Conservation (phyloP, 2,329 filamentous ascomycete species). For the Verticillium albo-atrum region DNA sequence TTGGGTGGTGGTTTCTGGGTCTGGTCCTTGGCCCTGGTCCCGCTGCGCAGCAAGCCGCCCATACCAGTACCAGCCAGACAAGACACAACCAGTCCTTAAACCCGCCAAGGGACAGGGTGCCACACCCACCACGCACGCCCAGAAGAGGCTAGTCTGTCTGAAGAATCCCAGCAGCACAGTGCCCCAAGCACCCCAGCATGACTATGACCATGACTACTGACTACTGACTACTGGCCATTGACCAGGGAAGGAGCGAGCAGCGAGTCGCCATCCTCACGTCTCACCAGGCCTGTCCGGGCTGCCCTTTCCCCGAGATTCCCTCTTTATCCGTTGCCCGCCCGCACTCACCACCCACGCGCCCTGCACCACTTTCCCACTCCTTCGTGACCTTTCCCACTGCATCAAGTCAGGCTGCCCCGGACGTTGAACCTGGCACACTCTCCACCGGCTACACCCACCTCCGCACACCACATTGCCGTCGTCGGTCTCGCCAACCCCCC, state of each 20-base stretch:
- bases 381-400: not conserved
- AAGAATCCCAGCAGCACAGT: constrained; percentile 1
- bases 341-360: not conserved
- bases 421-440: not conserved
- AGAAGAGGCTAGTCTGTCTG: constrained; percentile 3
- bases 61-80: not conserved
- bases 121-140: constrained; percentile 1
- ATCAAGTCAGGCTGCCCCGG: not conserved
- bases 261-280: not conserved
- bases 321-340: not conserved
- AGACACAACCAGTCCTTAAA: not conserved
- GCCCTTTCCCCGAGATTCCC: not conserved
- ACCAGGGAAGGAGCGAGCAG: not conserved
- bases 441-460: not conserved
- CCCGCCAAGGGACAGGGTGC: not conserved
- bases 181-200: not conserved
- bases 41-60: not conserved
- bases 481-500: not conserved
- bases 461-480: not conserved
- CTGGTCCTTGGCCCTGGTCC: no score
- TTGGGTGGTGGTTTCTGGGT: no score
- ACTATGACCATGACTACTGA: no score
- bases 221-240: no score
- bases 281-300: not conserved
- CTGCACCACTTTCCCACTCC: not conserved